Conservation (phyloP, 2,329 filamentous ascomycete species). For the Geosmithia morbida region DNA sequence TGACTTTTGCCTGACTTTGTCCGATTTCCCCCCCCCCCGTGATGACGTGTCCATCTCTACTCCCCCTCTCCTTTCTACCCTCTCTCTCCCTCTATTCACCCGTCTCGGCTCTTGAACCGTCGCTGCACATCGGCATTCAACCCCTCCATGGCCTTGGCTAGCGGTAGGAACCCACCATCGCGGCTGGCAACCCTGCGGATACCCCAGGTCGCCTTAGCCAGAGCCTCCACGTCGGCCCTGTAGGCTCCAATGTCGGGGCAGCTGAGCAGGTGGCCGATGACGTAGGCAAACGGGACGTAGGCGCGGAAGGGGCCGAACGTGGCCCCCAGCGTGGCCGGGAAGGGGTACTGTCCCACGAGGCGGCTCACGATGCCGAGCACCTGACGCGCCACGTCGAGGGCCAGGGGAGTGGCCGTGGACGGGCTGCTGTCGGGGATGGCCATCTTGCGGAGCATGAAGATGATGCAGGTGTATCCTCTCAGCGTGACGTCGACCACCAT, state of each 20-base stretch:
- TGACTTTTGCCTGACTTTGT: too few relatives aligned
- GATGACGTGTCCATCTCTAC: too few relatives aligned
- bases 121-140: constrained; percentile 10
- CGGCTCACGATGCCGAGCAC: constrained; percentile 8
- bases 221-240: constrained; percentile 7
- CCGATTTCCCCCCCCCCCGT: too few relatives aligned
- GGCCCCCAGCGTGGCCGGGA: constrained; percentile 9
- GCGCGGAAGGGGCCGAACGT: constrained; percentile 13
- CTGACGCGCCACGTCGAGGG: constrained; percentile 10
- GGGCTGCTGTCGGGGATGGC: constrained; percentile 10
- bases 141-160: constrained; percentile 11
- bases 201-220: constrained; percentile 7
- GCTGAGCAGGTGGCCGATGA: constrained; percentile 10
- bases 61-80: too few relatives aligned
- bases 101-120: not conserved
- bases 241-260: constrained; percentile 5
- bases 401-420: constrained; percentile 10
- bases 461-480: constrained; percentile 14
- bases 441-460: constrained; percentile 18
- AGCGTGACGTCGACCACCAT: constrained; percentile 12
- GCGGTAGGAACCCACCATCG: constrained; percentile 11
- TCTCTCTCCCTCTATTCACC: too few relatives aligned
- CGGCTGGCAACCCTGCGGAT: constrained; percentile 7
- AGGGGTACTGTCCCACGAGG: constrained; percentile 8
- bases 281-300: constrained; percentile 12